Evolutionary conservation across 1,139 yeast species (phyloP), one percentile per base, ranked within the genome.

Genomic region (Yamadazyma atmosphaerica): DNA sequence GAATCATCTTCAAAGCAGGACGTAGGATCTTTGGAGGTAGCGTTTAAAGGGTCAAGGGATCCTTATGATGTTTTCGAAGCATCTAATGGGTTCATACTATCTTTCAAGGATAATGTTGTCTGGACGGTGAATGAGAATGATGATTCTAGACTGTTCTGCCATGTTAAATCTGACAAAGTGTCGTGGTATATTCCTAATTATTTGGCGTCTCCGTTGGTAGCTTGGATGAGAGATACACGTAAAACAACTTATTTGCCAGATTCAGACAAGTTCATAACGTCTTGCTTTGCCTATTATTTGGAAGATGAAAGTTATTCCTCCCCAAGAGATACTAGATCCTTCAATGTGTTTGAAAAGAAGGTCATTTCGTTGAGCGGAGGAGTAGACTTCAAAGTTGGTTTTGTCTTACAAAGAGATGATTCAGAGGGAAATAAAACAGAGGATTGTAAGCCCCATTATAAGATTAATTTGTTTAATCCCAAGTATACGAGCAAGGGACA

Each of bases 391-490:
- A 73, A 70, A 32, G 67, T 83, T 13, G 86, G 87, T 1, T 72
- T 83, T 44, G 62, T 74, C 11, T 72, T 84, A 40, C 80, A 83
- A 53, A 63, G 88, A 39, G 59, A 67, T 44, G 35, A 25, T 26
- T 34, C 39, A 2, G 40, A 50, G 21, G 69, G 68, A 2, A 49
- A 63, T 3, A 69, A 83, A 45, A 73, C 86, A 0, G 66, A 70
- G 18, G 65, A 77, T 1, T 79, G 81, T 44, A 70, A 61, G 23
- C 88, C 94, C 0, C 97, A 90, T 58, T 84, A 83, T 57, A 79
- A 83, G 3, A 72, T 89, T 7, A 63, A 75, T 18, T 60, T 88
- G 28, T 70, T 64, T 38, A 79, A 84, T 52, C 96, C 96, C 0
- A 68, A 77, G 4, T 78, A 54, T 52, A 77, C 86, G 3, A 51